phyloP scores from a whole-genome alignment of 1,139 yeast species.

The Blastobotrys elegans region DNA sequence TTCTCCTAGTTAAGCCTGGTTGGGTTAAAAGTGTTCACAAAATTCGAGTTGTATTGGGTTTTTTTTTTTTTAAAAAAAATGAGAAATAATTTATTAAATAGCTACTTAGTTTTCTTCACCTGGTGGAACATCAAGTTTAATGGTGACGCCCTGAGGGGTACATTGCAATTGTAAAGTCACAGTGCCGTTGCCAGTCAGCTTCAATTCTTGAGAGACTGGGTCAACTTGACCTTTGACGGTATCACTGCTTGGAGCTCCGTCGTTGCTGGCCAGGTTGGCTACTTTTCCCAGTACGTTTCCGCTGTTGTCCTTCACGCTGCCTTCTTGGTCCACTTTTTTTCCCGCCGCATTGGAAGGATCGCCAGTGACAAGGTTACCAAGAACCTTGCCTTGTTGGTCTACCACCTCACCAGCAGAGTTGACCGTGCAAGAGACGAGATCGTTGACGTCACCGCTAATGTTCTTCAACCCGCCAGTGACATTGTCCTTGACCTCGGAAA shows the following conservation, averaged over 20 bases:
- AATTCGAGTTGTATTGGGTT: too few relatives aligned
- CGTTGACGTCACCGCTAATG: not conserved
- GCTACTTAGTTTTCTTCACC: not conserved
- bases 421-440: not conserved
- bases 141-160: conserved; percentile 1
- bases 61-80: too few relatives aligned
- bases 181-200: not conserved
- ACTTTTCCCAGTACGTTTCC: not conserved
- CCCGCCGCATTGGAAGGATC: not conserved
- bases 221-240: not conserved
- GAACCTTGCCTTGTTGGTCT: not conserved
- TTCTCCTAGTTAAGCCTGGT: not conserved
- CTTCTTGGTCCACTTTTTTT: not conserved
- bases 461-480: not conserved
- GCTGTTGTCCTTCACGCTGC: not conserved
- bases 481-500: not conserved
- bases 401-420: not conserved
- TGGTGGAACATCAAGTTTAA: not conserved
- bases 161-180: not conserved
- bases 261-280: not conserved
- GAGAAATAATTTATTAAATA: not conserved
- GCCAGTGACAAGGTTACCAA: not conserved
- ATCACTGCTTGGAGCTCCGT: not conserved
- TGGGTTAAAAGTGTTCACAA: not conserved
- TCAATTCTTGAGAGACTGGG: not conserved